Base-by-base conservation (phyloP, 495 filamentous ascomycete species). In the Penicillium angulare region DNA sequence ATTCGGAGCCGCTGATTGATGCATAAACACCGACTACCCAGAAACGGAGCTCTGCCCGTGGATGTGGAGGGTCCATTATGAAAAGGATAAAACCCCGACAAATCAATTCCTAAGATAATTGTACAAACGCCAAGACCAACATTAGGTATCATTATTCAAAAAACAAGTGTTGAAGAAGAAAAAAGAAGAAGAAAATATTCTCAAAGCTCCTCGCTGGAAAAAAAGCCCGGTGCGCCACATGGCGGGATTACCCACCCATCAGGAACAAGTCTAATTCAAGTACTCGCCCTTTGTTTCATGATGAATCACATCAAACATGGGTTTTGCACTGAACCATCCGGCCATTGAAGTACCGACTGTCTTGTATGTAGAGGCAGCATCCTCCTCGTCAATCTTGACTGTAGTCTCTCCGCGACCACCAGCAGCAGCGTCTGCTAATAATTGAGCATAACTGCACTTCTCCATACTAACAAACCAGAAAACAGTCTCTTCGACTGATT, bases 401-500 rank as follows among this genome's bases (percentile, higher is more conserved):
- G 85, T 87, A 57, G 74, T 64, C 1, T 76, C 77, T 3, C 87
- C 88, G 1, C 82, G 70, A 6, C 85, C 86, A 0, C 64, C 73
- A 7, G 86, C 86, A 3, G 87, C 87, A 0, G 88, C 88, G 64
- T 92, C 88, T 4, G 87, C 88, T 49, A 90, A 55, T 26, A 92
- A 64, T 65, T 91, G 87, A n/a, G 79, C 78, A 59, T 90, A 79
- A 59, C 87, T 90, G 64, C 83, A 87, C 55, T 83, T 87, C 53
- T 90, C 87, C 50, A 92, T 57, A 43, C 79, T 84, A 26, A 87
- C 68, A 63, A 90, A 91, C 87, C 86, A 91, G 60, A 84, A 88
- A 1, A 90, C 77, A 0, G 83, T 71, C 20, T 72, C 74, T 57
- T 87, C 84, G 33, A 87, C 72, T 0, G 75, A 70, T 20, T 60